Conservation (phyloP, 192 early-diverging fungal genomes). For the Gaertneriomyces sp. region DNA sequence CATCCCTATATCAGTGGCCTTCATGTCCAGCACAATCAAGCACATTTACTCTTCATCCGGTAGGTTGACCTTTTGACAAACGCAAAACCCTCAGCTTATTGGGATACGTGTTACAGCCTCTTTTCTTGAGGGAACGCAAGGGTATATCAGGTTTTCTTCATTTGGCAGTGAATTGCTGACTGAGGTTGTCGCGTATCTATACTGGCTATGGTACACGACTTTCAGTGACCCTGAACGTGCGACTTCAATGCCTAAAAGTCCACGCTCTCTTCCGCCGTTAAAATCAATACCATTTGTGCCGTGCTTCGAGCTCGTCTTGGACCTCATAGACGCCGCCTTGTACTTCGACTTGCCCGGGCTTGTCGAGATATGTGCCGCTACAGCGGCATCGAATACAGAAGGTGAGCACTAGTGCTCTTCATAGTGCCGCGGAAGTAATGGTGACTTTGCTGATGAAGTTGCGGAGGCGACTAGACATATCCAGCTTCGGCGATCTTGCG, state of each 20-base stretch:
- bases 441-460: too few species aligned
- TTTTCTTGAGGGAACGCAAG: slow-evolving; percentile 11
- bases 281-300: too few species aligned
- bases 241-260: too few species aligned
- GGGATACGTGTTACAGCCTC: background rate
- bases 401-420: background rate
- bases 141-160: slow-evolving; percentile 10
- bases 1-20: slow-evolving; percentile 17
- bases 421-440: too few species aligned
- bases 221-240: too few species aligned
- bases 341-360: slow-evolving; percentile 24
- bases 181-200: slow-evolving; percentile 17
- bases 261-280: too few species aligned
- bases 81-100: background rate
- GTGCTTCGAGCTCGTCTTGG: slow-evolving; percentile 7
- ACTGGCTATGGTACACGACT: slow-evolving; percentile 16
- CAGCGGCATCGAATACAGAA: slow-evolving; percentile 14
- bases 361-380: slow-evolving; percentile 18
- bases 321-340: slow-evolving; percentile 24
- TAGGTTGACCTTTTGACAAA: background rate
- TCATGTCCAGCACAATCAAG: slow-evolving; percentile 14
- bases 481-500: slow-evolving; percentile 16
- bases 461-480: slow-evolving; percentile 5
- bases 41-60: slow-evolving; percentile 9
- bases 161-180: background rate